Evolutionary conservation across 2,329 filamentous ascomycete genomes (phyloP).

Genomic region (Verticillium isaacii): DNA sequence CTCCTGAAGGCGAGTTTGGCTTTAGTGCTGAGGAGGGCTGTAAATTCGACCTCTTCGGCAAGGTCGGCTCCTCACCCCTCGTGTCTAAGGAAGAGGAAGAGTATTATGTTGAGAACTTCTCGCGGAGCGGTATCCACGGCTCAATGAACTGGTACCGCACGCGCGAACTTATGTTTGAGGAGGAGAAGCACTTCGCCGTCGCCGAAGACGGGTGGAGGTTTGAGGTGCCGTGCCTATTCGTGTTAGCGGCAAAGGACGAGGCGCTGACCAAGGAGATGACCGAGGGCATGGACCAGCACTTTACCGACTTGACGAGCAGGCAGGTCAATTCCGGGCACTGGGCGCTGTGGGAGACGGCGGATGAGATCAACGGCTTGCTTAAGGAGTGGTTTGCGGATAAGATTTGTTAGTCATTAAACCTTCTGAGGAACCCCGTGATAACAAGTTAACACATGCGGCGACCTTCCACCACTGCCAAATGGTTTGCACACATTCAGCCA

Average conservation of each 20-base stretch:
- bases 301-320: constrained; percentile 58
- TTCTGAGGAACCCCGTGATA: too few species aligned
- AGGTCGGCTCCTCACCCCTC: constrained; percentile 52
- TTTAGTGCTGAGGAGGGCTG: constrained; percentile 61
- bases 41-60: constrained; percentile 56
- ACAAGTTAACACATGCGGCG: too few species aligned
- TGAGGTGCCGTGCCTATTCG: constrained; percentile 65
- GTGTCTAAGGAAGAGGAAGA: constrained; percentile 67
- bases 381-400: constrained; percentile 54
- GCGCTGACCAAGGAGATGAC: constrained; percentile 72
- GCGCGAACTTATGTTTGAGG: constrained; percentile 66
- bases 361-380: constrained; percentile 65
- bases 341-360: constrained; percentile 71
- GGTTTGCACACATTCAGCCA: too few species aligned
- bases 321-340: constrained; percentile 74
- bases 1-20: constrained; percentile 46
- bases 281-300: constrained; percentile 62
- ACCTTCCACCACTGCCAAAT: too few species aligned
- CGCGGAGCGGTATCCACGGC: constrained; percentile 68
- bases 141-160: constrained; percentile 88
- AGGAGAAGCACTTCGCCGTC: constrained; percentile 60
- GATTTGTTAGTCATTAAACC: neutral
- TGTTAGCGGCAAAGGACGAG: constrained; percentile 65
- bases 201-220: constrained; percentile 42
- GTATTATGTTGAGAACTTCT: constrained; percentile 72